Conservation (phyloP, 2,329 filamentous ascomycete species). For the Fusarium anthophilum region DNA sequence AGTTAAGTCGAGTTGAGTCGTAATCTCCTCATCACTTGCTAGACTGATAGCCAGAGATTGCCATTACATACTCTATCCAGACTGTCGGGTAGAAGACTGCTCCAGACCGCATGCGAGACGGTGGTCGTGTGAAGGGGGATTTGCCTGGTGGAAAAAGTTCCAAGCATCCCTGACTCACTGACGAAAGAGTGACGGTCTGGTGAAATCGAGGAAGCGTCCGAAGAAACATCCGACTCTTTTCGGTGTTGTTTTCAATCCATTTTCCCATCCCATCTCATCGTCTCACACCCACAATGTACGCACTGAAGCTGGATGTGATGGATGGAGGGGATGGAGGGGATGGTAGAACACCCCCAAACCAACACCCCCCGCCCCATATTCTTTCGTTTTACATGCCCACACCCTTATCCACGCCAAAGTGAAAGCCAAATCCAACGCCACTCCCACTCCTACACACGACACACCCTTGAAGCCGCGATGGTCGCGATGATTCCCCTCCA, state of each 20-base stretch:
- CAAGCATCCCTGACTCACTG: conserved; percentile 19
- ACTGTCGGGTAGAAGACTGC: conserved; percentile 33
- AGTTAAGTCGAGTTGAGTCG: not conserved
- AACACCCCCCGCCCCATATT: conserved; percentile 2
- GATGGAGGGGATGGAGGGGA: not conserved
- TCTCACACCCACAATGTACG: conserved; percentile 24
- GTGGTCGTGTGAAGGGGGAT: conserved; percentile 11
- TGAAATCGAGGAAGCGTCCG: conserved; percentile 10
- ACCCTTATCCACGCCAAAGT: conserved; percentile 2
- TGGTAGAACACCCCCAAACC: not conserved
- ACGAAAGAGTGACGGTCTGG: not conserved
- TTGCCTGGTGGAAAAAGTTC: conserved; percentile 11
- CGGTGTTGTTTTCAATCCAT: conserved; percentile 30
- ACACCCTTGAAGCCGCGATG: conserved; percentile 27
- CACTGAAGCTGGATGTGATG: conserved; percentile 5
- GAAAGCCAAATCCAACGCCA: conserved; percentile 8
- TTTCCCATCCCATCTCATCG: conserved; percentile 1
- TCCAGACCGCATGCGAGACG: conserved; percentile 30
- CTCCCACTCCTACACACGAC: conserved; percentile 20
- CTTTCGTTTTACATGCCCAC: conserved; percentile 2
- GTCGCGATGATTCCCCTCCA: conserved; percentile 13
- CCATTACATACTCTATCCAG: conserved; percentile 34
- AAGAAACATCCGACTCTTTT: conserved; percentile 16
- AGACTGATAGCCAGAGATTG: conserved; percentile 17
- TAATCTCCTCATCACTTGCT: conserved; percentile 8